A percentile compares a stretch with the other conserved stretches of the same genome.
phyloP scores from a whole-genome alignment of 139 green algal genomes.

The Tetradesmus obliquus region DNA sequence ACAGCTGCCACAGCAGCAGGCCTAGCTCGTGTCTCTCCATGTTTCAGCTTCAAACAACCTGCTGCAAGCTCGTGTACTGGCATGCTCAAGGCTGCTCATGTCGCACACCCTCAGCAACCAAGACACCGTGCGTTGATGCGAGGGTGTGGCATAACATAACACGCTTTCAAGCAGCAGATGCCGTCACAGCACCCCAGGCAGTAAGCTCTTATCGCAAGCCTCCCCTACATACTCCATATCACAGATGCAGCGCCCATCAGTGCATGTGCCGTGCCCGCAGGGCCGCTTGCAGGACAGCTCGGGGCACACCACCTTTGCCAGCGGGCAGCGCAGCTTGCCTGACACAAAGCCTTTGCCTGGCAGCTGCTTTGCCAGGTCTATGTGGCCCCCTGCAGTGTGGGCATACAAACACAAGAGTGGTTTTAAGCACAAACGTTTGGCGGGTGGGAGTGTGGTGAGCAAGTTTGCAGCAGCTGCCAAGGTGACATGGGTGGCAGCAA shows the following conservation, averaged over 20 bases:
- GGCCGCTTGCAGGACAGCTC: conserved; percentile 5
- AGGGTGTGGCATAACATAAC: background rate
- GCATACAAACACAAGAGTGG: background rate
- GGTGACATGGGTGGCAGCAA: no score
- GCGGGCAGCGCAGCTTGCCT: conserved; percentile 33
- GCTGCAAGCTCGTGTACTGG: no score
- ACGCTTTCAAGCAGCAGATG: background rate
- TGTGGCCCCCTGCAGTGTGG: background rate
- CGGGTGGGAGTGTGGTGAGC: no score
- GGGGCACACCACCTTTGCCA: background rate
- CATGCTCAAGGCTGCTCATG: no score
- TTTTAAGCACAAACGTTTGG: no score
- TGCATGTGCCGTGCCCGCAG: background rate
- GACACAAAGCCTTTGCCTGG: conserved; percentile 28
- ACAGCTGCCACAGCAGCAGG: no score
- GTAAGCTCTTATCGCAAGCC: background rate
- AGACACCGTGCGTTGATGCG: no score
- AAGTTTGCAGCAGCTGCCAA: no score
- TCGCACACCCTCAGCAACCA: no score
- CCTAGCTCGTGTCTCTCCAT: no score
- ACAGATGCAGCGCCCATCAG: conserved; percentile 17
- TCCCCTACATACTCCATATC: conserved; percentile 32
- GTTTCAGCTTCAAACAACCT: no score
- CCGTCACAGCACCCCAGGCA: background rate
- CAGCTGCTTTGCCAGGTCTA: conserved; percentile 22